Percentiles rank a stretch among this genome's conserved stretches.
Evolutionary conservation across 2,329 filamentous ascomycete species (phyloP).

Genomic region (Colletotrichum melonis): DNA sequence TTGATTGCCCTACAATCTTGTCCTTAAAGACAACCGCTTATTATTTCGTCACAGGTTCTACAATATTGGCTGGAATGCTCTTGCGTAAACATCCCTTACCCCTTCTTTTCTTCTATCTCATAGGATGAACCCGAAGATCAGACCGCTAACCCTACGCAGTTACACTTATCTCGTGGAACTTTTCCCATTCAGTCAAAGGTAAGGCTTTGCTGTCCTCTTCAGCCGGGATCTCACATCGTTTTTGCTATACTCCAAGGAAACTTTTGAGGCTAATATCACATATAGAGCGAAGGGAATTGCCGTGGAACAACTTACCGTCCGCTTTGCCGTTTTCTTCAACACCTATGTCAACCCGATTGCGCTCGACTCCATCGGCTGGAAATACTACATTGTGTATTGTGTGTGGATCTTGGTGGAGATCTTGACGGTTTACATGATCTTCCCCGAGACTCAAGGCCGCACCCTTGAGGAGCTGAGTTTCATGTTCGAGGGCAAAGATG

Average conservation of each 20-base stretch:
- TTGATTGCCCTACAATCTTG: not conserved
- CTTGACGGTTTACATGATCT: constrained; percentile 78
- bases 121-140: constrained; percentile 13
- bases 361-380: constrained; percentile 52
- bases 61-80: constrained; percentile 22
- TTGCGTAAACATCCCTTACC: not conserved
- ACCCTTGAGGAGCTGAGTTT: constrained; percentile 75
- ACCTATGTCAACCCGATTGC: constrained; percentile 59
- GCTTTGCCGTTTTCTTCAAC: constrained; percentile 56
- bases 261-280: not conserved
- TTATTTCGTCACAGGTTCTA: not conserved
- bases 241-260: not conserved
- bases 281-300: constrained; percentile 49
- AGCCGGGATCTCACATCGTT: fast-evolving
- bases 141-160: constrained; percentile 33
- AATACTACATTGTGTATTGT: constrained; percentile 56
- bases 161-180: constrained; percentile 54
- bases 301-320: constrained; percentile 50
- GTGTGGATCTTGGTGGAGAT: constrained; percentile 56
- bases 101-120: fast-evolving
- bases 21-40: not conserved
- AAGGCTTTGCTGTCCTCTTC: not conserved
- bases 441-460: constrained; percentile 86
- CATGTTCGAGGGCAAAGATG: constrained; percentile 38
- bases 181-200: constrained; percentile 48